Percentiles rank a stretch among this genome's conserved stretches.
Evolutionary conservation across 352 stramenopile genomes (phyloP).

Genomic region (Lagenidium giganteum): DNA sequence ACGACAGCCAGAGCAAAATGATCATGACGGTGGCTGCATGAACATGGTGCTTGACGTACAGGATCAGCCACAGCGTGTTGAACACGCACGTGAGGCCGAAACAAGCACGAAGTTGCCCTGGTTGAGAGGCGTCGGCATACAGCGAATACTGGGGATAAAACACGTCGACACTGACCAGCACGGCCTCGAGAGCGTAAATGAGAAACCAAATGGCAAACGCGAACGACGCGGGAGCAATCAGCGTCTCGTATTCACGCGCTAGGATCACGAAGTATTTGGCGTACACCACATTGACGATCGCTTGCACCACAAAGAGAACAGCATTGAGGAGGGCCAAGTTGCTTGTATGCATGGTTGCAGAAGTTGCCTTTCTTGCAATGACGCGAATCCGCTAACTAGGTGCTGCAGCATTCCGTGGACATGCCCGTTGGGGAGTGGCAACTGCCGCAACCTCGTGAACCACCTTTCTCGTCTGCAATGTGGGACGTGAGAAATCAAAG

Average conservation of each 20-base stretch:
- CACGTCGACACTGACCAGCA: conserved; percentile 64
- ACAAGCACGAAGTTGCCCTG: conserved; percentile 49
- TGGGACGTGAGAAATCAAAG: too few relatives aligned
- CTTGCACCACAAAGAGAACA: conserved; percentile 51
- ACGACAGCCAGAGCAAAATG: conserved; percentile 60
- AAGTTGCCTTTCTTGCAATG: neutral
- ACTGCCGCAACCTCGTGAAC: too few relatives aligned
- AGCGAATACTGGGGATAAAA: conserved; percentile 58
- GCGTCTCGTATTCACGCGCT: conserved; percentile 56
- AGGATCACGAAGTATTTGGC: conserved; percentile 43
- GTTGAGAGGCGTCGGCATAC: conserved; percentile 65
- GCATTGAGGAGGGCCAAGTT: conserved; percentile 57
- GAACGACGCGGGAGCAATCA: conserved; percentile 65
- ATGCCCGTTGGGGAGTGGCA: too few relatives aligned
- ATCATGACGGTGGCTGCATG: conserved; percentile 54
- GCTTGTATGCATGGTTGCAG: conserved; percentile 33
- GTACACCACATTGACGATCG: conserved; percentile 61
- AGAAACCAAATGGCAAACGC: conserved; percentile 60
- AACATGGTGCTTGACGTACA: conserved; percentile 50
- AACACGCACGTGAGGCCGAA: conserved; percentile 63
- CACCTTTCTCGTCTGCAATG: too few relatives aligned
- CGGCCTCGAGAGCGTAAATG: conserved; percentile 57
- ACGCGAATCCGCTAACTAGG: too few relatives aligned
- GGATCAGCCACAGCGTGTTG: conserved; percentile 61
- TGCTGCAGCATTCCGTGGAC: too few relatives aligned